phyloP scores from a whole-genome alignment of 345 rosid species.

The Boechera stricta region DNA sequence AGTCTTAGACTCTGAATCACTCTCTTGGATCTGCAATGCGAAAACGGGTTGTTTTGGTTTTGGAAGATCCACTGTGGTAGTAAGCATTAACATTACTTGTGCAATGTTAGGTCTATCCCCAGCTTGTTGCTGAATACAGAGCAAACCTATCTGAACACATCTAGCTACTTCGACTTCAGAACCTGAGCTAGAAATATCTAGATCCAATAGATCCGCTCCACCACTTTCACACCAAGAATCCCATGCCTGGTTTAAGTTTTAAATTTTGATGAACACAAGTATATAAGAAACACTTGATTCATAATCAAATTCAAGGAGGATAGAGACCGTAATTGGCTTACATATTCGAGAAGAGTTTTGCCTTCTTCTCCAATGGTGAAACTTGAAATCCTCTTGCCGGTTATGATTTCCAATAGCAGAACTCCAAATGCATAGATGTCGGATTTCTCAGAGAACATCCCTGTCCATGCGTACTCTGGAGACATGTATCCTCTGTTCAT shows the following conservation, averaged over 20 bases:
- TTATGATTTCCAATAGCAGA: constrained; percentile 63
- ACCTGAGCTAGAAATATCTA: constrained; percentile 20
- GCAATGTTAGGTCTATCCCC: constrained; percentile 40
- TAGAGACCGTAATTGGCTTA: constrained; percentile 4
- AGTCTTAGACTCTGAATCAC: constrained; percentile 39
- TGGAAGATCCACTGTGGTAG: constrained; percentile 27
- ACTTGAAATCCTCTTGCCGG: constrained; percentile 52
- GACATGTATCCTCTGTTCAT: constrained; percentile 76
- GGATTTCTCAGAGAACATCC: constrained; percentile 68
- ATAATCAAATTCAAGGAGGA: background rate
- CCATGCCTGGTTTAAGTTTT: constrained; percentile 33
- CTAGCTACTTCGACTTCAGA: constrained; percentile 35
- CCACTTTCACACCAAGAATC: constrained; percentile 36
- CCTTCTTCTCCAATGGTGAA: constrained; percentile 44
- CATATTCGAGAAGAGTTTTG: constrained; percentile 41
- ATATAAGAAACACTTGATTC: constrained; percentile 6
- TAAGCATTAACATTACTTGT: constrained; percentile 40
- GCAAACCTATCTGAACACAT: constrained; percentile 47
- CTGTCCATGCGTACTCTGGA: constrained; percentile 75
- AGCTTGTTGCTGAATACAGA: constrained; percentile 38
- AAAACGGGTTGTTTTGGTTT: constrained; percentile 41
- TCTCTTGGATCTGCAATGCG: constrained; percentile 39
- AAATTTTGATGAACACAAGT: background rate
- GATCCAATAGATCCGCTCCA: constrained; percentile 41
- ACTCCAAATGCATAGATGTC: constrained; percentile 78